Conservation (phyloP, 2,329 filamentous ascomycete species). For the Curvularia hawaiiensis region DNA sequence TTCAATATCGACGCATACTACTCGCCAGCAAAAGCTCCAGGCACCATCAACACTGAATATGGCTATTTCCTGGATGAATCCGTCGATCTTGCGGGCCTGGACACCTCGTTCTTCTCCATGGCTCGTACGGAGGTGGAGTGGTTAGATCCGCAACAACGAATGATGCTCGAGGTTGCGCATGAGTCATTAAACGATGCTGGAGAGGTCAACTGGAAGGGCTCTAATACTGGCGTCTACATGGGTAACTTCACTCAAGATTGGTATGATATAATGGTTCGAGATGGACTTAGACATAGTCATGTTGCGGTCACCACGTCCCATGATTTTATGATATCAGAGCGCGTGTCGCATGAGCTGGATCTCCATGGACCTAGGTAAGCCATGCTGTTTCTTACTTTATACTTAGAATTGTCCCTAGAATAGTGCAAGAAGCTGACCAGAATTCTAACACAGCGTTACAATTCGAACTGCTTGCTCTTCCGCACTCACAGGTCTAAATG, state of each 20-base stretch:
- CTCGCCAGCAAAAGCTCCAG: conserved; percentile 22
- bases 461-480: not conserved
- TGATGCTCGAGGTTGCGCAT: not conserved
- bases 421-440: too few relatives aligned
- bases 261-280: conserved; percentile 5
- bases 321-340: conserved; percentile 31
- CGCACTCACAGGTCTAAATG: not conserved
- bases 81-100: not conserved
- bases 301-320: conserved; percentile 14
- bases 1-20: conserved; percentile 18
- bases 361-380: conserved; percentile 16
- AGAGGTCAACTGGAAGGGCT: conserved; percentile 15
- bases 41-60: conserved; percentile 10
- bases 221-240: conserved; percentile 39
- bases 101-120: not conserved
- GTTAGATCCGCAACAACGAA: not conserved
- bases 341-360: conserved; percentile 29
- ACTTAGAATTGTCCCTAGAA: too few relatives aligned
- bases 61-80: conserved; percentile 26
- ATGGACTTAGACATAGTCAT: not conserved
- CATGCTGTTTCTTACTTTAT: too few relatives aligned
- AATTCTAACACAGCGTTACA: too few relatives aligned
- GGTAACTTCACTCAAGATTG: conserved; percentile 35
- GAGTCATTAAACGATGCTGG: not conserved
- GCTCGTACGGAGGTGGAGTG: not conserved